Conservation (phyloP, 1,284 basidiomycete genomes). For the Puccinia hordei region DNA sequence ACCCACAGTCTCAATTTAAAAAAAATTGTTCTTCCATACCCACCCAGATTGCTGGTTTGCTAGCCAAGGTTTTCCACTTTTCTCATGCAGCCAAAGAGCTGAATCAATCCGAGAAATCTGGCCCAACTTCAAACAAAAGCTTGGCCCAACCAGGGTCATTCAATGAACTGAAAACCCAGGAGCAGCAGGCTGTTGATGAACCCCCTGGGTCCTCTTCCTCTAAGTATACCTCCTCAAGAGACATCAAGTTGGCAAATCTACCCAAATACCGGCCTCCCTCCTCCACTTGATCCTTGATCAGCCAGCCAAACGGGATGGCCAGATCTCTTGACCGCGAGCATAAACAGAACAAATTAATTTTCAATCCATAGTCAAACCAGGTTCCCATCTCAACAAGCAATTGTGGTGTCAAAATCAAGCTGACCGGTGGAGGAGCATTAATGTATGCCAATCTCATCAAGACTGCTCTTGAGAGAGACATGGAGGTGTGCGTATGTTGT, state of each 20-base stretch:
- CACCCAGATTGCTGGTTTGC: slow-evolving; percentile 84
- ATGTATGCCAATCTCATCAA: slow-evolving; percentile 84
- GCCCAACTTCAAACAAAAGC: slow-evolving; percentile 65
- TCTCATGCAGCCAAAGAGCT: slow-evolving; percentile 71
- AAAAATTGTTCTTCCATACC: background rate
- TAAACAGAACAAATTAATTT: no score
- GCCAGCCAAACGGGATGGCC: slow-evolving; percentile 55
- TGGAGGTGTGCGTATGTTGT: no score
- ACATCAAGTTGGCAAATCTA: slow-evolving; percentile 34
- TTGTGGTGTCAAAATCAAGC: slow-evolving; percentile 90
- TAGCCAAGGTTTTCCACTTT: slow-evolving; percentile 98
- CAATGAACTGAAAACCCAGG: slow-evolving; percentile 27
- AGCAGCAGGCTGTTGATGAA: slow-evolving; percentile 47
- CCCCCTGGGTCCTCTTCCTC: slow-evolving; percentile 44
- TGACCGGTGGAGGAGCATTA: slow-evolving; percentile 96
- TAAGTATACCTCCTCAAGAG: slow-evolving; percentile 17
- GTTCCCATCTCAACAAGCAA: slow-evolving; percentile 90
- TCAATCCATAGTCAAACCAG: slow-evolving; percentile 76
- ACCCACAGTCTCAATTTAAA: background rate
- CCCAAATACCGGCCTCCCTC: slow-evolving; percentile 48
- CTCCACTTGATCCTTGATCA: slow-evolving; percentile 53
- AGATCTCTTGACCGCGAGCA: slow-evolving; percentile 1
- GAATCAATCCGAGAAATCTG: slow-evolving; percentile 62
- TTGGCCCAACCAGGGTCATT: slow-evolving; percentile 19
- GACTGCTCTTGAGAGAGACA: slow-evolving; percentile 76